Conservation (phyloP, 2,329 filamentous ascomycete genomes). For the Colletotrichum chlorophyti region DNA sequence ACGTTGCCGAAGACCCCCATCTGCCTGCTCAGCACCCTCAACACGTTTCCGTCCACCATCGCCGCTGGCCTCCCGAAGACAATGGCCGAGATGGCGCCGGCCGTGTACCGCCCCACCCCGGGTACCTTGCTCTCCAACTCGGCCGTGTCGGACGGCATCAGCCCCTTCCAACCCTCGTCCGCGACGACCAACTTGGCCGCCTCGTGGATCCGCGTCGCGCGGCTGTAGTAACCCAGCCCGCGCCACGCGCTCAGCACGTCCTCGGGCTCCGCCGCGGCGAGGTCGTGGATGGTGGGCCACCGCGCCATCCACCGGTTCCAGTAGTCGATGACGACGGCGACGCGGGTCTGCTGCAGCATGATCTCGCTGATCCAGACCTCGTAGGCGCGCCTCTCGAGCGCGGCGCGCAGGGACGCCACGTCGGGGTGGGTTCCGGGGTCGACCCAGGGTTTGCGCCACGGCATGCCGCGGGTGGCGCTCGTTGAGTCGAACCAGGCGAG, state of each 20-base stretch:
- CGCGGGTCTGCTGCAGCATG: constrained; percentile 72
- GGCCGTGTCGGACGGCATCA: constrained; percentile 54
- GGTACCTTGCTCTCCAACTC: constrained; percentile 59
- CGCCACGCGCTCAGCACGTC: constrained; percentile 66
- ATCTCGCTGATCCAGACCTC: constrained; percentile 73
- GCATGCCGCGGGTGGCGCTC: constrained; percentile 57
- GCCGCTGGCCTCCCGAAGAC: constrained; percentile 65
- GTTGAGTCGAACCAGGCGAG: constrained; percentile 60
- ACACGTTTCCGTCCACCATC: constrained; percentile 70
- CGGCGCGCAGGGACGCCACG: constrained; percentile 43
- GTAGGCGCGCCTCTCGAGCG: constrained; percentile 63
- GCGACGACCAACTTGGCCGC: constrained; percentile 59
- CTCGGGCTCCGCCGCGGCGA: constrained; percentile 59
- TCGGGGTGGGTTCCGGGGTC: constrained; percentile 42
- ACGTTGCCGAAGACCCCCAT: constrained; percentile 63
- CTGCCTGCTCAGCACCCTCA: constrained; percentile 66
- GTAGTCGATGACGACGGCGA: constrained; percentile 67
- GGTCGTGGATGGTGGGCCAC: constrained; percentile 65
- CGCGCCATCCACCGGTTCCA: constrained; percentile 67
- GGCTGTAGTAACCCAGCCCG: constrained; percentile 69
- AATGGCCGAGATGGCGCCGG: constrained; percentile 67
- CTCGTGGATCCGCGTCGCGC: constrained; percentile 66
- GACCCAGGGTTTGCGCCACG: constrained; percentile 66
- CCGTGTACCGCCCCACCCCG: constrained; percentile 68
- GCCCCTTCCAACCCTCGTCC: constrained; percentile 48